Conservation (phyloP, 352 stramenopile genomes). For the Phytophthora colocasiae region DNA sequence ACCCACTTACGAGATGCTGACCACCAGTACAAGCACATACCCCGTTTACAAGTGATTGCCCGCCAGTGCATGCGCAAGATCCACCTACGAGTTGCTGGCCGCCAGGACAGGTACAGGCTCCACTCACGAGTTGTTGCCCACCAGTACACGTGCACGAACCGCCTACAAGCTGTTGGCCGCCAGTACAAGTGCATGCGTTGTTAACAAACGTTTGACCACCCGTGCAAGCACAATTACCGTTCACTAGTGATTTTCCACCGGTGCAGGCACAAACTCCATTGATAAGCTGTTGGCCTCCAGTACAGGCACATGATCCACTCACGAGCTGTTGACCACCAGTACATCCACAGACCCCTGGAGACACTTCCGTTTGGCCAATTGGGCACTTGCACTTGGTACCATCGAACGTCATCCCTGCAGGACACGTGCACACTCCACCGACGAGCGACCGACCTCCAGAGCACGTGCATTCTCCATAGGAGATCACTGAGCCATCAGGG, state of each 20-base stretch:
- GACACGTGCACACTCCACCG: background rate
- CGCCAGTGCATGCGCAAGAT: background rate
- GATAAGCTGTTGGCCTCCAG: background rate
- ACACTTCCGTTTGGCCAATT: background rate
- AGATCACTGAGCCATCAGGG: background rate
- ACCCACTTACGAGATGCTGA: background rate
- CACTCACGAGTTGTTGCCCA: background rate
- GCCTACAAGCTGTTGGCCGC: background rate
- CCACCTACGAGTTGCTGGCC: background rate
- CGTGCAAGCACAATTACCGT: background rate
- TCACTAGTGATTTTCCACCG: background rate
- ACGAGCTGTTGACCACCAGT: background rate
- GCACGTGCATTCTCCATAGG: background rate
- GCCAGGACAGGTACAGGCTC: background rate
- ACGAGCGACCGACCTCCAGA: background rate
- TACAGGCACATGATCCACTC: background rate
- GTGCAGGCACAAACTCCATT: background rate
- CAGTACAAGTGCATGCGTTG: background rate
- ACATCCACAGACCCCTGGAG: background rate
- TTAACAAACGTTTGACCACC: background rate
- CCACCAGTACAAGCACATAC: conserved; percentile 1
- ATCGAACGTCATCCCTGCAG: background rate
- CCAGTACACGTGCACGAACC: background rate
- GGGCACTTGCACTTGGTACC: background rate
- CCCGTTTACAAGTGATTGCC: background rate